Evolutionary conservation across 2,329 filamentous ascomycete species (phyloP), one percentile per base, ranked within the genome.

Genomic region (Immersiporthe knoxdaviesiana): DNA sequence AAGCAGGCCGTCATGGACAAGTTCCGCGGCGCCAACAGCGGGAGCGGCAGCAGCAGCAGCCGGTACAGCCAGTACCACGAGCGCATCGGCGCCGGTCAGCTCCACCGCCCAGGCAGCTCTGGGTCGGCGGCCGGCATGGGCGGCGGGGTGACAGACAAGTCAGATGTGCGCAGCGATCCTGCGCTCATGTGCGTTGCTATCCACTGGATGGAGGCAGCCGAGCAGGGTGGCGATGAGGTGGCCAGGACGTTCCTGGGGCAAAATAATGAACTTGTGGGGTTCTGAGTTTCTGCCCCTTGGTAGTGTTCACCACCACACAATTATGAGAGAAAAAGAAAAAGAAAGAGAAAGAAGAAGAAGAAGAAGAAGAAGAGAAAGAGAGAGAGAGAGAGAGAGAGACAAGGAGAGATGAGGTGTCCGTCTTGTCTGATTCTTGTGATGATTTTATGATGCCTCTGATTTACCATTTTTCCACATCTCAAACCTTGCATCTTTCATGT

Each of bases 181-280:
- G 91, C 91, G 66, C 89, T 94, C 56, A 96, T 98, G 92, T 97
- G 94, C 75, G 88, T 97, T 68, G 95, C 95, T 12, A 90, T 97
- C 80, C 95, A 98, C 83, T 98, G 95, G 94, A 97, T 98, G 94
- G 93, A 95, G 81, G 85, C 92, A 73, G 94, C 92, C 50, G 92
- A 93, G 74, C 87, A 87, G 67, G 94, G 94, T n/a, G 94, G 94
- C 1, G 95, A 98, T 78, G 88, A 91, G 76, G 83, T 97, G 74
- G 95, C 95, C 27, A 90, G 89, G 77, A 91, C 91, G 78, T 94
- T 95, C 80, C 82, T 97, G 78, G 87, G 90, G 72, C 92, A 97
- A 81, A 71, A 71, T 30, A 68, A 71, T 27, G 70, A 71, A 56
- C 47, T 67, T 41, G 64, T 69, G 32, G 70, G 70, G 7, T 50